Percentiles rank a stretch among this genome's conserved stretches.
phyloP scores from a whole-genome alignment of 441 rosid genomes.

The Eruca vesicaria region DNA sequence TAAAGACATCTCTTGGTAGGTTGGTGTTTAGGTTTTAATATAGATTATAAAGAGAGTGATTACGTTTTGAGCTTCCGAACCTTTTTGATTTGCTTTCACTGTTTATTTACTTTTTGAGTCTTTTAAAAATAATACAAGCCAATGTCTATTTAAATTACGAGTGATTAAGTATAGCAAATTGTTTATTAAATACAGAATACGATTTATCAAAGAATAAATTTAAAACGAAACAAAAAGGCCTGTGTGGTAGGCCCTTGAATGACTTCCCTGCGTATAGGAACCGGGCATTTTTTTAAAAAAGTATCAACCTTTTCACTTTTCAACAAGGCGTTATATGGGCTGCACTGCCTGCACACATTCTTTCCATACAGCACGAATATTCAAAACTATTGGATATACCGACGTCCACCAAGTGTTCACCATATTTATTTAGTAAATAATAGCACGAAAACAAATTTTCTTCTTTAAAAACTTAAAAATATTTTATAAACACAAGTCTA shows the following conservation, averaged over 20 bases:
- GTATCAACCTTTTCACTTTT: slow-evolving; percentile 27
- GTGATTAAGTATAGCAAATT: not conserved
- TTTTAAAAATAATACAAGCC: not conserved
- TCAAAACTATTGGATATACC: slow-evolving; percentile 19
- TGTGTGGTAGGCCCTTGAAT: slow-evolving; percentile 26
- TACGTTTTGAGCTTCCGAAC: not conserved
- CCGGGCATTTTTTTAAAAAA: slow-evolving; percentile 13
- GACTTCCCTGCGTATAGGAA: slow-evolving; percentile 40
- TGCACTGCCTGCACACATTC: not conserved
- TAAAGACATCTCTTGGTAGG: slow-evolving; percentile 13
- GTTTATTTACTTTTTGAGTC: not conserved
- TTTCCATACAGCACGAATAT: not conserved
- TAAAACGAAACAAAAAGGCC: not conserved
- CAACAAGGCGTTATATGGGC: slow-evolving; percentile 16
- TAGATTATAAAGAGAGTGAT: not conserved
- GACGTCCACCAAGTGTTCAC: slow-evolving; percentile 4
- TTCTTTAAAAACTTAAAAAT: too few relatives aligned
- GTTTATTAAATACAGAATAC: slow-evolving; percentile 8
- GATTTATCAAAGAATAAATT: not conserved
- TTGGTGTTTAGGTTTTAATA: not conserved
- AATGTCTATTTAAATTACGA: not conserved
- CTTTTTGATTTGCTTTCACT: slow-evolving; percentile 9
- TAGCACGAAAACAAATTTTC: too few relatives aligned
- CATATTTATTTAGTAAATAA: too few relatives aligned
- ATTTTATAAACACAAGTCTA: too few relatives aligned